phyloP scores from a whole-genome alignment of 1,284 basidiomycete genomes.

The Sparassis latifolia region DNA sequence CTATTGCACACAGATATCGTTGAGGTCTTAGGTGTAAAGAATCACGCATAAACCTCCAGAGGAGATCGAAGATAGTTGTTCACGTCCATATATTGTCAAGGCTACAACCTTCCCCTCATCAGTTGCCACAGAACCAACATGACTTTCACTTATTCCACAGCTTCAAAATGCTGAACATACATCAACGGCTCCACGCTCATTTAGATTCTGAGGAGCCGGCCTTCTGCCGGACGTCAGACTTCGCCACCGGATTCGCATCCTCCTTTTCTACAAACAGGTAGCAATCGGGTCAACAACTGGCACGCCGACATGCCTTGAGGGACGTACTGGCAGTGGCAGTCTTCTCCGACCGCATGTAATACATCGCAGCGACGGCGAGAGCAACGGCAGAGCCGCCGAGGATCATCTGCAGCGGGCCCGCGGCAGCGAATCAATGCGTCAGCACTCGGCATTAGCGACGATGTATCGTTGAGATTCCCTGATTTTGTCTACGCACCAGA shows the following conservation, averaged over 20 bases:
- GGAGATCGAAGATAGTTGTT: neutral
- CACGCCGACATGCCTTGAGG: neutral
- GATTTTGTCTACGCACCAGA: neutral
- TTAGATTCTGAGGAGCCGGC: neutral
- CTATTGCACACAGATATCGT: no score
- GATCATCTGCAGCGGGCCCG: neutral
- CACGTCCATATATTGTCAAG: neutral
- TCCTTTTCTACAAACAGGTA: neutral
- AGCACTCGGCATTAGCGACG: neutral
- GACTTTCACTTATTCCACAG: neutral
- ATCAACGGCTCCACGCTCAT: neutral
- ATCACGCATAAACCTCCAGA: neutral
- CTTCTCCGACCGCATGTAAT: neutral
- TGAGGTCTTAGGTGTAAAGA: no score
- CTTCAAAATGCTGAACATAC: neutral
- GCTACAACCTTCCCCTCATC: neutral
- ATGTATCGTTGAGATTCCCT: neutral
- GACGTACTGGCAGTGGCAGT: neutral
- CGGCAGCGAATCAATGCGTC: neutral
- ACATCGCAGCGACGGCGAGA: neutral
- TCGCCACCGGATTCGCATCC: constrained; percentile 1
- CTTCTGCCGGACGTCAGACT: constrained; percentile 3
- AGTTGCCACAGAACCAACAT: neutral
- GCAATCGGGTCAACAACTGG: neutral
- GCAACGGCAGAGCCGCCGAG: neutral